phyloP scores from a whole-genome alignment of 257 asterid species.

The Misopates orontium region DNA sequence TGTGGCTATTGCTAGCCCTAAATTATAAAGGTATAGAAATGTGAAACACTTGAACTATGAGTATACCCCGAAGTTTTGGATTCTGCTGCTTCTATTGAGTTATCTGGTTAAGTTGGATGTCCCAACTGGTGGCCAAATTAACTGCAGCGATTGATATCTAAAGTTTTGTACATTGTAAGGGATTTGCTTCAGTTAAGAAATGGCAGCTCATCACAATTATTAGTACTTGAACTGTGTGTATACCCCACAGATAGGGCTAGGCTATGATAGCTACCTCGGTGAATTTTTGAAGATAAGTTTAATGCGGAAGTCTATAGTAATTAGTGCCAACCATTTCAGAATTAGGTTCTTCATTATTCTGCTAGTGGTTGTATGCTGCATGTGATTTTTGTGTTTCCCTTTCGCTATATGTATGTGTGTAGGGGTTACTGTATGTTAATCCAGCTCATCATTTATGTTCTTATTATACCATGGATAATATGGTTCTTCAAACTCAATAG shows the following conservation, averaged over 20 bases:
- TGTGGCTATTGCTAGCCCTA: slow-evolving; percentile 8
- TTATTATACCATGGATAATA: background rate
- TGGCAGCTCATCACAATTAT: no score
- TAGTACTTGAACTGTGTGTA: slow-evolving; percentile 5
- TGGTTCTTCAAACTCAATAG: slow-evolving; percentile 13
- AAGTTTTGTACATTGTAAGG: background rate
- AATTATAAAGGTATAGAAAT: background rate
- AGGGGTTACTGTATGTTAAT: background rate
- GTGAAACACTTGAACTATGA: no score
- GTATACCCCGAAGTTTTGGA: no score
- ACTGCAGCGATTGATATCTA: background rate
- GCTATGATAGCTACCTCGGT: slow-evolving; percentile 5
- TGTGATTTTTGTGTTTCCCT: slow-evolving; percentile 16
- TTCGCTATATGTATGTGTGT: background rate
- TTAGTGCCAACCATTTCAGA: no score
- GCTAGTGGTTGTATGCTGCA: background rate
- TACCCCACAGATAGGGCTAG: slow-evolving; percentile 6
- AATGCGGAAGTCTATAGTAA: background rate
- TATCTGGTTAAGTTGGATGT: slow-evolving; percentile 3
- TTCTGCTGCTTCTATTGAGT: background rate
- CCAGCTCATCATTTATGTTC: background rate
- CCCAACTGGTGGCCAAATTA: background rate
- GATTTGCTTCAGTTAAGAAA: background rate
- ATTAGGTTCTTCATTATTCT: background rate
- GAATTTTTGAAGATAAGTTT: slow-evolving; percentile 11